phyloP scores from a whole-genome alignment of 768 basidiomycete genomes.

The Suillus subaureus region DNA sequence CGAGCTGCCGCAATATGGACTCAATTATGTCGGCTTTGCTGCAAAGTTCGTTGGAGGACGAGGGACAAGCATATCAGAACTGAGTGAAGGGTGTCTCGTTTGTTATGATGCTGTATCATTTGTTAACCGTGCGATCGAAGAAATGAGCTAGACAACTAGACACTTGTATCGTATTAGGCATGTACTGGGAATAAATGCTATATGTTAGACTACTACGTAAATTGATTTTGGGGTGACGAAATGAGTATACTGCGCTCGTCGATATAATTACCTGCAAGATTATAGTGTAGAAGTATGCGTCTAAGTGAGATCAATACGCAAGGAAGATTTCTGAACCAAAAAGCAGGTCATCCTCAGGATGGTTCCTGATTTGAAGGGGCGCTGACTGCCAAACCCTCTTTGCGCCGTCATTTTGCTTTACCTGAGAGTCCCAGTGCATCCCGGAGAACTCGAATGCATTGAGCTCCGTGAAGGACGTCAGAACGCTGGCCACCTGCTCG shows the following conservation, averaged over 20 bases:
- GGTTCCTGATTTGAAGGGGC: slow-evolving; percentile 38
- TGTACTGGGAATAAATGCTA: slow-evolving; percentile 21
- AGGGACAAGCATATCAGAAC: slow-evolving; percentile 32
- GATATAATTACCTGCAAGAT: slow-evolving; percentile 16
- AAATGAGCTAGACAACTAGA: slow-evolving; percentile 31
- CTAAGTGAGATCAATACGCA: slow-evolving; percentile 27
- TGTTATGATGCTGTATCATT: slow-evolving; percentile 51
- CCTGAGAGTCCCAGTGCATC: slow-evolving; percentile 71
- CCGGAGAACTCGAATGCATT: slow-evolving; percentile 74
- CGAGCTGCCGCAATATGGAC: slow-evolving; percentile 47
- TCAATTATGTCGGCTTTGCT: slow-evolving; percentile 66
- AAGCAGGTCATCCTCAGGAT: slow-evolving; percentile 34
- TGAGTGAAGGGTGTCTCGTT: slow-evolving; percentile 43
- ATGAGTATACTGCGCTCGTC: slow-evolving; percentile 1
- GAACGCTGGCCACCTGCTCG: slow-evolving; percentile 55
- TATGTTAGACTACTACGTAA: slow-evolving; percentile 18
- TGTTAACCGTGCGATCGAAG: slow-evolving; percentile 47
- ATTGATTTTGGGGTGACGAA: neutral
- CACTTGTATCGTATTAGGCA: slow-evolving; percentile 17
- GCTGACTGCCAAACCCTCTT: slow-evolving; percentile 58
- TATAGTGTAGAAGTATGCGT: neutral
- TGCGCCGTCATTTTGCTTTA: slow-evolving; percentile 42
- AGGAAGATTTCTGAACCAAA: slow-evolving; percentile 30
- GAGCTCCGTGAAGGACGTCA: slow-evolving; percentile 63
- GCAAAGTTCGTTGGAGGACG: slow-evolving; percentile 59